These are phyloP conservation scores for Apiotrichum laibachii DNA, from an alignment of 1,284 basidiomycete species.

Conservation along the genomic window DNA sequence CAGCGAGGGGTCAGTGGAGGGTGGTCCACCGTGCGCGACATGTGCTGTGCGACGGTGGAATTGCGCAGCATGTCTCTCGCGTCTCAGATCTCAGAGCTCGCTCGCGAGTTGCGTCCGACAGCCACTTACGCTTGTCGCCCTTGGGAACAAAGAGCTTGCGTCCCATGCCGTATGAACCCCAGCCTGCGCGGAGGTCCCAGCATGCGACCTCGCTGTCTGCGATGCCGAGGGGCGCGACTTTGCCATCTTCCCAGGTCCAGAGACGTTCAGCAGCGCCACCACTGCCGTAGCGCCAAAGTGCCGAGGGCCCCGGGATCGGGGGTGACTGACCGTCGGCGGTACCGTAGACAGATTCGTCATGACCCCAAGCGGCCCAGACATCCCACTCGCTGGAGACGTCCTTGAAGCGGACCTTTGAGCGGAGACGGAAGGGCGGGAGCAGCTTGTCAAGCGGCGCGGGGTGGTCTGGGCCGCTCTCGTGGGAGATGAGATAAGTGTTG, in stretches of 20 bases:
- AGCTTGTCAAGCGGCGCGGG: conserved; percentile 56
- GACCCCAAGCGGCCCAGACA: conserved; percentile 76
- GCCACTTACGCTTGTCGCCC: conserved; percentile 66
- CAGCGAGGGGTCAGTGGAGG: no score
- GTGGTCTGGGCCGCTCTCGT: conserved; percentile 68
- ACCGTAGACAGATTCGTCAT: background rate
- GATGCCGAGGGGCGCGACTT: conserved; percentile 22
- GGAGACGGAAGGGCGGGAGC: conserved; percentile 69
- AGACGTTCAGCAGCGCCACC: conserved; percentile 44
- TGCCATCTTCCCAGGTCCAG: conserved; percentile 35
- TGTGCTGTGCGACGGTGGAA: no score
- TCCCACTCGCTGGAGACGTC: conserved; percentile 73
- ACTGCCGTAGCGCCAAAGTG: conserved; percentile 42
- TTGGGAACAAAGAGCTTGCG: conserved; percentile 65
- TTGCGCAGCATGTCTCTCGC: no score
- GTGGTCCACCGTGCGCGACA: no score
- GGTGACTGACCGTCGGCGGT: background rate
- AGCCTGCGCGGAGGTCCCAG: conserved; percentile 65
- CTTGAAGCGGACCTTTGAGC: conserved; percentile 80
- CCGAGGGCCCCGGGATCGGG: background rate
- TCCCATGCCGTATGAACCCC: conserved; percentile 64
- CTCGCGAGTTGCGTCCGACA: no score
- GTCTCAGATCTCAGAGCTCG: no score
- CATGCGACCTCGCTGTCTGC: conserved; percentile 41
- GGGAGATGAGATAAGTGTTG: conserved; percentile 50